A percentile compares a stretch with the other conserved stretches of the same genome.
These are phyloP conservation scores for Suillus sp. DNA, from an alignment of 768 basidiomycete species.

Conservation along the genomic window DNA sequence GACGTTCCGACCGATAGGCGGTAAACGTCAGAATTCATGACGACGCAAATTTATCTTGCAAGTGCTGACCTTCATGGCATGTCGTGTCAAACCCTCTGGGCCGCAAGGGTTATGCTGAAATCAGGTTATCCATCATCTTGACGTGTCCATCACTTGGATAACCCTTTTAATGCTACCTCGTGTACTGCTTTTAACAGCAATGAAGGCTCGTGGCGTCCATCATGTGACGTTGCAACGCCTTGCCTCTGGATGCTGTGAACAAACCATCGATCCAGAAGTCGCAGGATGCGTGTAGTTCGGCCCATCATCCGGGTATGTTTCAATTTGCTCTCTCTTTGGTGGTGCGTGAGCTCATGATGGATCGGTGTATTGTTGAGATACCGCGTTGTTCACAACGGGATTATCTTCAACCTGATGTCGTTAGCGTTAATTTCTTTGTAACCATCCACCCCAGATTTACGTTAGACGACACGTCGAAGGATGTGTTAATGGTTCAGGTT, in stretches of 20 bases:
- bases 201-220: background rate
- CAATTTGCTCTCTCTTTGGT: background rate
- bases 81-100: background rate
- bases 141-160: conserved; percentile 7
- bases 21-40: background rate
- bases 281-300: background rate
- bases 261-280: background rate
- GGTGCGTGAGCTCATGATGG: background rate
- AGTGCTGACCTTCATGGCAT: background rate
- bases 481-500: conserved; percentile 6
- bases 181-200: conserved; percentile 3
- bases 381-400: background rate
- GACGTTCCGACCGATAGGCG: background rate
- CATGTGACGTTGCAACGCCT: conserved; percentile 4
- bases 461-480: conserved; percentile 1
- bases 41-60: background rate
- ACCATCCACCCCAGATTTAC: conserved; percentile 7
- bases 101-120: background rate
- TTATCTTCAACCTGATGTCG: background rate
- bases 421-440: background rate
- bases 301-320: background rate
- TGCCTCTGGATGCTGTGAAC: background rate
- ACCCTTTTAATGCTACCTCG: background rate
- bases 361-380: background rate
- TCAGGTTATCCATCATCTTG: background rate